Percentiles rank a stretch among this genome's conserved stretches.
Conservation (phyloP, 2,329 filamentous ascomycete species). For the Chaetoscypha palmicola region DNA sequence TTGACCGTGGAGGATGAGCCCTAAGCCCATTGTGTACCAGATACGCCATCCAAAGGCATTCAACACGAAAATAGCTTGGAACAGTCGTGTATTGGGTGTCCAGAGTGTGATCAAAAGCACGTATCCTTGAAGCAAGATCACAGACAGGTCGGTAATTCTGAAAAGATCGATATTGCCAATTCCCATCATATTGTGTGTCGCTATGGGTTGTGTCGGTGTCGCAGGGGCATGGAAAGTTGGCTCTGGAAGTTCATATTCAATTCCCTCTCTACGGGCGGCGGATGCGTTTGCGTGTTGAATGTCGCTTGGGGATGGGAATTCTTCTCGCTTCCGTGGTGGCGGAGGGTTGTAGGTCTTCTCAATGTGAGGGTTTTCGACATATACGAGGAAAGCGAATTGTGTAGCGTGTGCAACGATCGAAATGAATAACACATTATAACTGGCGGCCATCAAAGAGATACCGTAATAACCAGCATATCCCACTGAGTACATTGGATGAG, state of each 20-base stretch:
- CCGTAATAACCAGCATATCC: constrained; percentile 98
- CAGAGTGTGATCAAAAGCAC: constrained; percentile 65
- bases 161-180: constrained; percentile 80
- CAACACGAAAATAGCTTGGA: constrained; percentile 71
- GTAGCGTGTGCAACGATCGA: constrained; percentile 91
- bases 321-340: constrained; percentile 53
- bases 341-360: constrained; percentile 96
- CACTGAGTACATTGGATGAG: constrained; percentile 98
- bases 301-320: constrained; percentile 26
- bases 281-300: constrained; percentile 32
- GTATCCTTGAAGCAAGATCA: constrained; percentile 69
- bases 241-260: constrained; percentile 13
- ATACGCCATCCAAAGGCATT: constrained; percentile 79
- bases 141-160: constrained; percentile 76
- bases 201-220: constrained; percentile 45
- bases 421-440: constrained; percentile 95
- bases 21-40: constrained; percentile 88
- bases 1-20: constrained; percentile 75
- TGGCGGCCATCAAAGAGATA: constrained; percentile 95
- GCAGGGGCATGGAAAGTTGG: constrained; percentile 6
- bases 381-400: constrained; percentile 85
- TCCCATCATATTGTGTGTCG: constrained; percentile 79
- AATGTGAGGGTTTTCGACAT: constrained; percentile 96
- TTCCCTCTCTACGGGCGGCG: constrained; percentile 30
- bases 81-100: constrained; percentile 69